These are phyloP conservation scores for Colletotrichum sp. DNA, from an alignment of 2,329 filamentous ascomycete genomes.

Conservation along the genomic window DNA sequence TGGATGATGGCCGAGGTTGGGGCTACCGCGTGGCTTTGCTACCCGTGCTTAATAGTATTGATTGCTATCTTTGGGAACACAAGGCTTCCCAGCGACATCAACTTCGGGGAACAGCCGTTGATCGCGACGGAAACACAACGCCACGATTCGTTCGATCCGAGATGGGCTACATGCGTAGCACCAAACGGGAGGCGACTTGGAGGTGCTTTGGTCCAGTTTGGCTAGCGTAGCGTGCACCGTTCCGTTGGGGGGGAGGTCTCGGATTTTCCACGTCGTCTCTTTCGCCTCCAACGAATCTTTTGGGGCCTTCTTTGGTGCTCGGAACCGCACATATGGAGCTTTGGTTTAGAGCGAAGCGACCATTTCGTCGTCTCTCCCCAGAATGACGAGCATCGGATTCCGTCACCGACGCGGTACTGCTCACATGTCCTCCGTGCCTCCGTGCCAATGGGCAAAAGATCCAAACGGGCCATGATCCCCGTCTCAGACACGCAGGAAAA, in stretches of 20 bases:
- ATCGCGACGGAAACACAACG: not conserved
- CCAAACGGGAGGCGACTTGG: not conserved
- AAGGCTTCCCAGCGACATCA: not conserved
- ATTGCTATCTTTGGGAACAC: not conserved
- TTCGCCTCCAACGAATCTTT: not conserved
- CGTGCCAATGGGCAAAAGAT: not conserved
- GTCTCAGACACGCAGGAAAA: not conserved
- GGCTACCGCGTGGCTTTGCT: not conserved
- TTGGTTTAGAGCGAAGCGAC: not conserved
- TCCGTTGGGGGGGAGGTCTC: not conserved
- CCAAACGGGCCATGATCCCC: not conserved
- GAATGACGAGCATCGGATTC: not conserved
- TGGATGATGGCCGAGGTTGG: not conserved
- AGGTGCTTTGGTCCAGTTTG: not conserved
- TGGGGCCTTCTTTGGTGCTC: not conserved
- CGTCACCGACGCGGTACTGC: not conserved
- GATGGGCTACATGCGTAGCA: not conserved
- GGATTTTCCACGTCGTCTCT: not conserved
- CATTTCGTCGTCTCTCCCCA: not conserved
- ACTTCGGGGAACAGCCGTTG: not conserved
- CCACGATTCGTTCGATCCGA: not conserved
- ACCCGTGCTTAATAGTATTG: not conserved
- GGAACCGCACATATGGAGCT: not conserved
- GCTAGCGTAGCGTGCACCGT: not conserved
- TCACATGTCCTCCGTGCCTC: not conserved